A percentile compares a stretch with the other conserved stretches of the same genome.
Conservation (phyloP, 768 basidiomycete species). For the Boletus eberwhitei region DNA sequence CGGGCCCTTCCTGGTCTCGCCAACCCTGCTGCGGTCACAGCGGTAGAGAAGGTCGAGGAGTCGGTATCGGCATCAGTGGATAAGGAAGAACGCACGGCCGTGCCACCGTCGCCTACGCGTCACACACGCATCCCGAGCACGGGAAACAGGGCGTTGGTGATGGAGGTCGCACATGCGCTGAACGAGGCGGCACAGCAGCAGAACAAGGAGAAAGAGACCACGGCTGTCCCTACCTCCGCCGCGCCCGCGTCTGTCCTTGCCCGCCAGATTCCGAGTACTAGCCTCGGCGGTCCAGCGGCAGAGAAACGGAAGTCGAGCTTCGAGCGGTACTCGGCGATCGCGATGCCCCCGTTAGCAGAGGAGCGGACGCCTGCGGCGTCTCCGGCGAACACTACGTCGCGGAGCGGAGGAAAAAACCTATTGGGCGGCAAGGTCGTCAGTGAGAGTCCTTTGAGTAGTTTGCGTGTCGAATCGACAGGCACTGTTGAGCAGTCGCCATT, state of each 20-base stretch:
- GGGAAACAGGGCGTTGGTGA: slow-evolving; percentile 66
- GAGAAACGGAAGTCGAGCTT: slow-evolving; percentile 67
- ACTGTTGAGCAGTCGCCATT: background rate
- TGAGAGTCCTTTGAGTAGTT: slow-evolving; percentile 12
- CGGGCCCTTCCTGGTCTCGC: slow-evolving; percentile 43
- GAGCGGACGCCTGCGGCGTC: slow-evolving; percentile 58
- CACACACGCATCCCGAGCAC: slow-evolving; percentile 63
- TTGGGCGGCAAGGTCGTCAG: slow-evolving; percentile 3
- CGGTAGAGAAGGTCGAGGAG: slow-evolving; percentile 6
- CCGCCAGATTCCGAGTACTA: slow-evolving; percentile 14
- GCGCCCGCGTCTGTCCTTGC: background rate
- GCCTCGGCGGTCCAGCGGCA: slow-evolving; percentile 22
- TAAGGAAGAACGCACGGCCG: slow-evolving; percentile 9
- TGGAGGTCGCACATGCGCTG: slow-evolving; percentile 74
- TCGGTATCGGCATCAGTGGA: slow-evolving; percentile 11
- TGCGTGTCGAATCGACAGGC: slow-evolving; percentile 1
- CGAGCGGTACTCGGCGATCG: slow-evolving; percentile 61
- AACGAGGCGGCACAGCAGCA: slow-evolving; percentile 32
- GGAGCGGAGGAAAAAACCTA: slow-evolving; percentile 15
- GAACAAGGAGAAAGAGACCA: background rate
- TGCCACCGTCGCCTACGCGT: slow-evolving; percentile 36
- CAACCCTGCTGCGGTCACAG: background rate
- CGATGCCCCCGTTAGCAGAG: slow-evolving; percentile 64
- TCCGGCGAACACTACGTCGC: slow-evolving; percentile 52
- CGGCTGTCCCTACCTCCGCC: background rate